Conservation (phyloP, 2,329 filamentous ascomycete genomes). For the Hypoxylon sp. region DNA sequence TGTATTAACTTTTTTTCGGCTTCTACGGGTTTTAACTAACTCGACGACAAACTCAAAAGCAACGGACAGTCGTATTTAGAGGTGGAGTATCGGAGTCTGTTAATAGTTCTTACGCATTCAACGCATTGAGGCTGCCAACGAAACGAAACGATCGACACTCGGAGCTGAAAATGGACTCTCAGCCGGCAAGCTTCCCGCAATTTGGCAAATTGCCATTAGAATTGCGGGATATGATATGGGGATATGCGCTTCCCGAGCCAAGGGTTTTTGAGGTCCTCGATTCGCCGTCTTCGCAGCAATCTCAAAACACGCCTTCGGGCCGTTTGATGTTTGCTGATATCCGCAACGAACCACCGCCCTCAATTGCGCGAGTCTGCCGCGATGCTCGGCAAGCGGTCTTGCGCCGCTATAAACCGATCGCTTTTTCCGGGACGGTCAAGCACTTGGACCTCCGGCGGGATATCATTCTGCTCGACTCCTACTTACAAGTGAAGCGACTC, state of each 20-base stretch:
- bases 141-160: conserved; percentile 11
- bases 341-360: conserved; percentile 62
- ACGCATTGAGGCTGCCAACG: conserved; percentile 10
- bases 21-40: conserved; percentile 14
- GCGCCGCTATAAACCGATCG: conserved; percentile 61
- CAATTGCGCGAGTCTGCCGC: conserved; percentile 61
- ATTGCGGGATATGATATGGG: conserved; percentile 64
- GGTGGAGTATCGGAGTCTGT: conserved; percentile 7
- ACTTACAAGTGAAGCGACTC: conserved; percentile 63
- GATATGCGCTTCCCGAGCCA: conserved; percentile 60
- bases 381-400: conserved; percentile 62
- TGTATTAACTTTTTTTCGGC: conserved; percentile 8
- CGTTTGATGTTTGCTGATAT: conserved; percentile 64
- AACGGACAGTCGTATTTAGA: conserved; percentile 32
- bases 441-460: conserved; percentile 63
- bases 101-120: conserved; percentile 2
- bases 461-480: conserved; percentile 64
- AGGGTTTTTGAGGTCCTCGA: conserved; percentile 65
- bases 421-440: conserved; percentile 62
- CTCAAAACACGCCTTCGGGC: conserved; percentile 57
- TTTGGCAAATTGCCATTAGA: conserved; percentile 60
- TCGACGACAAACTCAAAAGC: conserved; percentile 3
- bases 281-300: conserved; percentile 59
- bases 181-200: conserved; percentile 47
- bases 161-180: conserved; percentile 35